These are phyloP conservation scores for Trichoderma asperelloides DNA, from an alignment of 495 filamentous ascomycete species.

Conservation along the genomic window DNA sequence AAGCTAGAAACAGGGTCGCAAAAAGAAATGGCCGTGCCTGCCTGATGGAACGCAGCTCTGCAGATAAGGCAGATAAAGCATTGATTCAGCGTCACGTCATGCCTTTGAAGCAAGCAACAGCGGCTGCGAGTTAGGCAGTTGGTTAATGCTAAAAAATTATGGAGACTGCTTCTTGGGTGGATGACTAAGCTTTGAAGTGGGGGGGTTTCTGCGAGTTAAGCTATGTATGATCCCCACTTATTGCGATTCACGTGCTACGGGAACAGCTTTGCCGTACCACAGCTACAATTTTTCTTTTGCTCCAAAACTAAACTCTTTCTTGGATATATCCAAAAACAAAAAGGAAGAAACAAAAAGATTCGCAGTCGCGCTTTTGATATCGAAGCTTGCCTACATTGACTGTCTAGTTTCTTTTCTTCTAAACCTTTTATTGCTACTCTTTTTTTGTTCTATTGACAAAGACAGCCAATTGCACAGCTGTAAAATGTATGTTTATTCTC, in stretches of 20 bases:
- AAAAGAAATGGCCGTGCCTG: background rate
- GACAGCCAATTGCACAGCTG: background rate
- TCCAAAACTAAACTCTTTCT: background rate
- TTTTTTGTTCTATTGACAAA: background rate
- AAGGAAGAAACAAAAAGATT: background rate
- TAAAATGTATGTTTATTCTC: background rate
- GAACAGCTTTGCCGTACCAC: conserved; percentile 1
- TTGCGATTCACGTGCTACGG: background rate
- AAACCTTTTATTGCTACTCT: background rate
- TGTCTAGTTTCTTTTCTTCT: background rate
- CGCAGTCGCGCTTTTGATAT: background rate
- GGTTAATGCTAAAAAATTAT: no score
- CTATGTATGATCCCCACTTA: background rate
- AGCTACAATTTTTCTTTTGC: conserved; percentile 8
- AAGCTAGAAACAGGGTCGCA: background rate
- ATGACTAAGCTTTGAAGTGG: background rate
- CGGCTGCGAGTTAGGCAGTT: background rate
- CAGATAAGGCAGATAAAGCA: background rate
- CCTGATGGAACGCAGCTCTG: background rate
- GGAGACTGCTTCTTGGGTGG: background rate
- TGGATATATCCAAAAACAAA: background rate
- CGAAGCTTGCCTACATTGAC: background rate
- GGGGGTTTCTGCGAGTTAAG: background rate
- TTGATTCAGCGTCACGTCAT: background rate
- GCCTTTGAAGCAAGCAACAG: background rate